These are phyloP conservation scores for Sodiomyces alkalinus DNA, from an alignment of 2,329 filamentous ascomycete genomes.

Conservation along the genomic window DNA sequence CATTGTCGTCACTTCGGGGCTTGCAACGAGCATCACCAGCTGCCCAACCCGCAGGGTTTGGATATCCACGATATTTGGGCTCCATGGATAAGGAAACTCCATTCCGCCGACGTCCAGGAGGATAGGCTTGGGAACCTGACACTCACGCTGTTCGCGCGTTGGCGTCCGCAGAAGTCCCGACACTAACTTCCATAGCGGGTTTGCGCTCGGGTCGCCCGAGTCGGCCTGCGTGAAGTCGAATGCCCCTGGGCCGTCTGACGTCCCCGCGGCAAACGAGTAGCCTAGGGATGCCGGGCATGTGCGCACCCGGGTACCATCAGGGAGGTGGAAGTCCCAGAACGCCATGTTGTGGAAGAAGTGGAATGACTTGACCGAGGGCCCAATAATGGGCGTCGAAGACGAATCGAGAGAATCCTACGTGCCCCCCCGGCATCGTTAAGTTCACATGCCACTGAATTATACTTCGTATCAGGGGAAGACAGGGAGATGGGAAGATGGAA, in stretches of 20 bases:
- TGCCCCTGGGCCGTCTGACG: slow-evolving; percentile 75
- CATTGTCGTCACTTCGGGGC: slow-evolving; percentile 89
- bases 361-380: slow-evolving; percentile 59
- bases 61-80: slow-evolving; percentile 80
- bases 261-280: slow-evolving; percentile 86
- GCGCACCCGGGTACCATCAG: slow-evolving; percentile 52
- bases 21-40: slow-evolving; percentile 67
- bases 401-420: slow-evolving; percentile 38
- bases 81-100: slow-evolving; percentile 68
- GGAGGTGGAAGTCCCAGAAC: slow-evolving; percentile 55
- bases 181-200: slow-evolving; percentile 68
- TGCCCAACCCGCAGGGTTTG: slow-evolving; percentile 76
- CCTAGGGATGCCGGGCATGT: slow-evolving; percentile 83
- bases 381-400: slow-evolving; percentile 35
- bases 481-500: neutral
- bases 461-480: too few species aligned
- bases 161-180: slow-evolving; percentile 58
- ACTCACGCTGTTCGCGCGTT: slow-evolving; percentile 51
- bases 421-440: too few species aligned
- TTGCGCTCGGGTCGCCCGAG: slow-evolving; percentile 49
- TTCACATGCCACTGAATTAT: too few species aligned
- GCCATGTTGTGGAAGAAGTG: slow-evolving; percentile 79
- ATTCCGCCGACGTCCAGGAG: slow-evolving; percentile 79
- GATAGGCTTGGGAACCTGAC: slow-evolving; percentile 71
- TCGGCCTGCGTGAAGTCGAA: slow-evolving; percentile 92